Conservation (phyloP, 176 grass and related monocot genomes). For the Lolium multiflorum region DNA sequence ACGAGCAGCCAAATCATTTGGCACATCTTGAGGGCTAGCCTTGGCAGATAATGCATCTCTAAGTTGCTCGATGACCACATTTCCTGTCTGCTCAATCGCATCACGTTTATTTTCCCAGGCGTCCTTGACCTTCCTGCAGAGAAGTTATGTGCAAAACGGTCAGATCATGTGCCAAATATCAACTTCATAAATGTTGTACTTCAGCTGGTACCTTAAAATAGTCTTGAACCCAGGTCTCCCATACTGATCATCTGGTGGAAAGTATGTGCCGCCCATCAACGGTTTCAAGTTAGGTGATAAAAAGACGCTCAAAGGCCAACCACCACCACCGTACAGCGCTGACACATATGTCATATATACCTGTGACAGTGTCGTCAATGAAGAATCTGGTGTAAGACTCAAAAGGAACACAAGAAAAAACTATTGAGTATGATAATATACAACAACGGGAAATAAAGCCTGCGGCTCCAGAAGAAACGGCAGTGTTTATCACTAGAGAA, state of each 20-base stretch:
- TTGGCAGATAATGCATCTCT: constrained; percentile 74
- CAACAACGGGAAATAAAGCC: background rate
- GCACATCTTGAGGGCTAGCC: constrained; percentile 66
- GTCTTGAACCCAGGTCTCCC: constrained; percentile 95
- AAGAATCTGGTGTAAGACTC: background rate
- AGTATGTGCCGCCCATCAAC: constrained; percentile 97
- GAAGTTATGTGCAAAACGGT: background rate
- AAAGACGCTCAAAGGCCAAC: constrained; percentile 96
- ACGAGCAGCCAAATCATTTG: constrained; percentile 58
- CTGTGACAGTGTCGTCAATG: constrained; percentile 36
- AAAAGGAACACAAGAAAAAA: background rate
- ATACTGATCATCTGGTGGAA: constrained; percentile 92
- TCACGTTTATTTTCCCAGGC: constrained; percentile 91
- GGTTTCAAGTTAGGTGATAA: constrained; percentile 86
- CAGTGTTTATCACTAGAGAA: background rate
- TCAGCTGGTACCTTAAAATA: constrained; percentile 69
- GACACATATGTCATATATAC: constrained; percentile 97
- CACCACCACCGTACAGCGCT: constrained; percentile 83
- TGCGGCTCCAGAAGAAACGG: background rate
- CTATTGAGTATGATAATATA: background rate
- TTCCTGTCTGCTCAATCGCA: constrained; percentile 69
- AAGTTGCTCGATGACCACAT: constrained; percentile 75
- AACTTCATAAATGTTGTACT: constrained; percentile 6
- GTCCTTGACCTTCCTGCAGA: constrained; percentile 84
- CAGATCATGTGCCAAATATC: background rate